Evolutionary conservation across 2,329 filamentous ascomycete genomes (phyloP).

Genomic region (Rugonectria rugulosa): DNA sequence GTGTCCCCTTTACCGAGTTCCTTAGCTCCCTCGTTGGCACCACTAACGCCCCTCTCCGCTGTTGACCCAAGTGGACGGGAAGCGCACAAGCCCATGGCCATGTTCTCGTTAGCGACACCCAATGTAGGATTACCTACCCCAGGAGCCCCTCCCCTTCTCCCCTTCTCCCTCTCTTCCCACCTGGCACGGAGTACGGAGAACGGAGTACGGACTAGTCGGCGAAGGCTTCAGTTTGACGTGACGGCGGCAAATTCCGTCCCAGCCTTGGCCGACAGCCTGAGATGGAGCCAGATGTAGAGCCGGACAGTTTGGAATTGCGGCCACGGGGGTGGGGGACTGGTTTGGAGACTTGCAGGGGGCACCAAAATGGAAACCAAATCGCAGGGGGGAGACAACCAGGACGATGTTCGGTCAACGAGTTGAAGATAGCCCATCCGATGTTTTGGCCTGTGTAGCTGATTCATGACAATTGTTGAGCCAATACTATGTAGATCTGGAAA

Average conservation of each 20-base stretch:
- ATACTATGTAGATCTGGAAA: slow-evolving; percentile 3
- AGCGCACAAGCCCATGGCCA: slow-evolving; percentile 23
- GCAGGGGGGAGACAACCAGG: slow-evolving; percentile 30
- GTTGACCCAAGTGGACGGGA: slow-evolving; percentile 28
- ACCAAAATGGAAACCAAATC: slow-evolving; percentile 39
- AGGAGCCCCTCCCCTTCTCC: no score
- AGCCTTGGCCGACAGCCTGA: slow-evolving; percentile 5
- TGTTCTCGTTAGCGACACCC: slow-evolving; percentile 8
- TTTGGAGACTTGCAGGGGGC: slow-evolving; percentile 26
- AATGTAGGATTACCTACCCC: no score
- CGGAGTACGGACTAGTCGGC: no score
- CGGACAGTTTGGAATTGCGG: slow-evolving; percentile 35
- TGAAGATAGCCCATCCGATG: slow-evolving; percentile 14
- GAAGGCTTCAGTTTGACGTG: neutral
- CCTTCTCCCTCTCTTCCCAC: no score
- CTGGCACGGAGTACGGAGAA: no score
- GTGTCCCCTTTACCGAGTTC: slow-evolving; percentile 14
- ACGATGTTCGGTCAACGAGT: slow-evolving; percentile 21
- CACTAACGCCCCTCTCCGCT: slow-evolving; percentile 9
- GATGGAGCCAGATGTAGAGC: slow-evolving; percentile 29
- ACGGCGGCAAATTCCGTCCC: slow-evolving; percentile 20
- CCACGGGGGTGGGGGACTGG: slow-evolving; percentile 35
- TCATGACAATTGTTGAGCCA: slow-evolving; percentile 8
- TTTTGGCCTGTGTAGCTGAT: neutral
- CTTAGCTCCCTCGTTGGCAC: slow-evolving; percentile 3